phyloP scores from a whole-genome alignment of 1,284 basidiomycete species.

The Ganoderma resinaceum region DNA sequence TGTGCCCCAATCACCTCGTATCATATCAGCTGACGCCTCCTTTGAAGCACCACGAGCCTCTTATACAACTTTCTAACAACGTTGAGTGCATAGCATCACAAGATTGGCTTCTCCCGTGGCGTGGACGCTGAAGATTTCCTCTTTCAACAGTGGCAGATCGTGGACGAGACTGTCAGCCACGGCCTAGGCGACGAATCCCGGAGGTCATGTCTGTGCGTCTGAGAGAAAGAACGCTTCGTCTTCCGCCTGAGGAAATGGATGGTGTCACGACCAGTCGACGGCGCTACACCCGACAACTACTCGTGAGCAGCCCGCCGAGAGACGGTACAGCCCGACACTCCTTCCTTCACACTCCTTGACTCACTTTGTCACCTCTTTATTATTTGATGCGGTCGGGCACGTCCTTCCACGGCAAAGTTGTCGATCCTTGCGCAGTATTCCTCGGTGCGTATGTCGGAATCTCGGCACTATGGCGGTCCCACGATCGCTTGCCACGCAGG shows the following conservation, averaged over 20 bases:
- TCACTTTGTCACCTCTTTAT: not conserved
- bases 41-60: not conserved
- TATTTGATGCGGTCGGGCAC: not conserved
- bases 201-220: not conserved
- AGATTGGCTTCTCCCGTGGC: slow-evolving; percentile 4
- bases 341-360: not conserved
- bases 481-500: slow-evolving; percentile 20
- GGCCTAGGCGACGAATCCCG: slow-evolving; percentile 29
- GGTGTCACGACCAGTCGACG: not conserved
- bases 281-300: not conserved
- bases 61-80: slow-evolving; percentile 27
- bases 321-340: too few species aligned
- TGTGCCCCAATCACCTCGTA: not conserved
- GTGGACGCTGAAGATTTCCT: slow-evolving; percentile 17
- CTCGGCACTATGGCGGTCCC: slow-evolving; percentile 3
- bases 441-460: not conserved
- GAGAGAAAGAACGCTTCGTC: not conserved
- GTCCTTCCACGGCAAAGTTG: not conserved
- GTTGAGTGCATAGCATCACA: slow-evolving; percentile 18
- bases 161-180: slow-evolving; percentile 38
- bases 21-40: not conserved
- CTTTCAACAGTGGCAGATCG: slow-evolving; percentile 35
- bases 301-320: not conserved
- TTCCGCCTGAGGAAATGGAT: not conserved
- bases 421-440: not conserved